Evolutionary conservation across 1,139 yeast species (phyloP).

Genomic region (Protomyces gravidus): DNA sequence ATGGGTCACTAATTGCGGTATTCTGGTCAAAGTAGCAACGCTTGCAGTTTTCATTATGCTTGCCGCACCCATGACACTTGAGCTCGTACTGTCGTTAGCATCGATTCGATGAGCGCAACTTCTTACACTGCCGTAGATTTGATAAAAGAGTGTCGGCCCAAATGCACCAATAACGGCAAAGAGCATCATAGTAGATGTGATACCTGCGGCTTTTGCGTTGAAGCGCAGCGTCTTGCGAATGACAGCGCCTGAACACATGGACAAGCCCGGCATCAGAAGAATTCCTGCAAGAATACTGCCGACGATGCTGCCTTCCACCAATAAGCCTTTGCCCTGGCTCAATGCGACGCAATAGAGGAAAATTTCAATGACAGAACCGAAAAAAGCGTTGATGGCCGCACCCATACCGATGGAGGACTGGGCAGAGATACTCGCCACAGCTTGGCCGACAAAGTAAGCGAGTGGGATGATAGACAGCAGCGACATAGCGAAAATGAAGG

Average conservation of each 20-base stretch:
- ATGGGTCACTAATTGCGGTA: constrained; percentile 53
- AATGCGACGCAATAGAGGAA: constrained; percentile 89
- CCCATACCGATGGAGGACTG: constrained; percentile 99
- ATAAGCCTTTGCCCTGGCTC: constrained; percentile 73
- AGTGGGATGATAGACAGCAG: constrained; percentile 82
- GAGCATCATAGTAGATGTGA: constrained; percentile 88
- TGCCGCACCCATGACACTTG: constrained; percentile 57
- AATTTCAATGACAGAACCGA: constrained; percentile 92
- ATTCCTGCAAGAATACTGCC: constrained; percentile 95
- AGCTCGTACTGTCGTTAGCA: constrained; percentile 52
- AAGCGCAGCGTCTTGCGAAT: constrained; percentile 88
- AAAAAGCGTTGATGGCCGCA: constrained; percentile 95
- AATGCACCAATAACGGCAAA: constrained; percentile 89
- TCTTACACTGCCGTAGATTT: constrained; percentile 67
- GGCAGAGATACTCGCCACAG: constrained; percentile 96
- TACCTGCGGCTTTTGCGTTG: constrained; percentile 95
- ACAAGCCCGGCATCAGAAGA: constrained; percentile 79
- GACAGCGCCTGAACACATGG: constrained; percentile 96
- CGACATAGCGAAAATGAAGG: constrained; percentile 63
- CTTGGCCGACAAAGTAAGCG: constrained; percentile 97
- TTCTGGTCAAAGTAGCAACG: constrained; percentile 80
- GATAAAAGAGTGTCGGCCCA: constrained; percentile 87
- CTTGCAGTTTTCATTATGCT: constrained; percentile 48
- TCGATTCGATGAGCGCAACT: background rate
- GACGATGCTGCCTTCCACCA: constrained; percentile 96